phyloP scores from a whole-genome alignment of 768 basidiomycete species.

The Dacryopinax primogenitus region DNA sequence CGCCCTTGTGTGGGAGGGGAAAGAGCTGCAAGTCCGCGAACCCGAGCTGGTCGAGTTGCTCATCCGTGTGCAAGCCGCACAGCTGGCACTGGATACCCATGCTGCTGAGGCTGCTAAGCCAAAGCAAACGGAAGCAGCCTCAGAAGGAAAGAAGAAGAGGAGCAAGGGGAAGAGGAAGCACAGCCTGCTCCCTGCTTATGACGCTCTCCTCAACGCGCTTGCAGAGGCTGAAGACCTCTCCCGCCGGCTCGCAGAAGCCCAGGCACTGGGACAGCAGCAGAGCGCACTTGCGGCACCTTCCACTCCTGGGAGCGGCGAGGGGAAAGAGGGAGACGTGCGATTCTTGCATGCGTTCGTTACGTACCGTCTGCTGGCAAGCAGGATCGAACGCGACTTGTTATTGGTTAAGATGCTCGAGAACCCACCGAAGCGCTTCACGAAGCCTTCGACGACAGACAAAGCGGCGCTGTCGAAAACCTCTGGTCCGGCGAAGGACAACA shows the following conservation, averaged over 20 bases:
- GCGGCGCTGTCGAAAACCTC: not conserved
- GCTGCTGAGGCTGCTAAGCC: conserved; percentile 23
- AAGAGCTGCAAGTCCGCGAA: conserved; percentile 71
- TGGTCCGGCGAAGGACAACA: conserved; percentile 21
- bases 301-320: not conserved
- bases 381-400: conserved; percentile 79
- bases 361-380: conserved; percentile 73
- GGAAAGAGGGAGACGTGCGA: conserved; percentile 40
- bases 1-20: conserved; percentile 63
- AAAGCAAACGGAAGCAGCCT: conserved; percentile 23
- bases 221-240: conserved; percentile 85
- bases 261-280: conserved; percentile 38
- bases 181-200: conserved; percentile 72
- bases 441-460: conserved; percentile 16
- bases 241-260: conserved; percentile 66
- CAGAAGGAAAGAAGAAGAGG: conserved; percentile 17
- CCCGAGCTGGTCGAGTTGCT: conserved; percentile 84
- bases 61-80: conserved; percentile 66
- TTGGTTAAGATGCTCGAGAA: conserved; percentile 53
- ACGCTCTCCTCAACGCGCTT: conserved; percentile 66
- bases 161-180: conserved; percentile 26
- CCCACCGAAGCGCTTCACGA: conserved; percentile 29
- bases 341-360: conserved; percentile 80
- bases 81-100: conserved; percentile 41
- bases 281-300: conserved; percentile 2